phyloP scores from a whole-genome alignment of 2,329 filamentous ascomycete genomes.

The Fusarium sp. region DNA sequence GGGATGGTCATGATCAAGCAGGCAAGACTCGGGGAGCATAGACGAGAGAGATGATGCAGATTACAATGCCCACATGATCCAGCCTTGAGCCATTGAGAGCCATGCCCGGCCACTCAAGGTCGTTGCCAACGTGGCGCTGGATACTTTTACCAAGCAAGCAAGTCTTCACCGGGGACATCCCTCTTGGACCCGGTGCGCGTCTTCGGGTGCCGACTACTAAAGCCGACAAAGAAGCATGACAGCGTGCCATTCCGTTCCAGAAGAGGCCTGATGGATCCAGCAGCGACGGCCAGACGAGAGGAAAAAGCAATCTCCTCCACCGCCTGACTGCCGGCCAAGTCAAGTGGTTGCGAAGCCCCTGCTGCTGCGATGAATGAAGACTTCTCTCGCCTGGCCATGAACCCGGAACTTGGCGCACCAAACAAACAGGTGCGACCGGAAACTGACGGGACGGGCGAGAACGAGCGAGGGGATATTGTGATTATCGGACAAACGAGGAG shows the following conservation, averaged over 20 bases:
- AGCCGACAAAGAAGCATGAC: neutral
- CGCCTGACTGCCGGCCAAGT: conserved; percentile 16
- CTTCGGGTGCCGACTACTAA: conserved; percentile 25
- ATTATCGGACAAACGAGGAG: neutral
- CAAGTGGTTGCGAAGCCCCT: conserved; percentile 20
- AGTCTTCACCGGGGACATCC: conserved; percentile 6
- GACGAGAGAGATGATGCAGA: neutral
- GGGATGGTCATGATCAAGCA: neutral
- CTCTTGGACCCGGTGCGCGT: conserved; percentile 15
- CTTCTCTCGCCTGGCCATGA: conserved; percentile 19
- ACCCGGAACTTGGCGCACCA: conserved; percentile 30
- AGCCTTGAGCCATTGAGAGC: conserved; percentile 15
- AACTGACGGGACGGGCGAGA: conserved; percentile 11
- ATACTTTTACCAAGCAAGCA: conserved; percentile 6
- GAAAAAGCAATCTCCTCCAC: conserved; percentile 21
- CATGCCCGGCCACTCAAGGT: conserved; percentile 27
- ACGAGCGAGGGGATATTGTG: neutral
- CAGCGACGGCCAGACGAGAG: conserved; percentile 14
- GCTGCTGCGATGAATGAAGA: conserved; percentile 6
- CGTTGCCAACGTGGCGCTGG: conserved; percentile 37
- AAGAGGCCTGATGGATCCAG: conserved; percentile 14
- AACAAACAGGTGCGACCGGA: conserved; percentile 11
- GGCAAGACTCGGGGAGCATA: neutral
- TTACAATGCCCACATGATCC: neutral
- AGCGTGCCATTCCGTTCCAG: conserved; percentile 15